Base-by-base conservation (phyloP, 768 basidiomycete species). In the Macrolepiota albuminosa region DNA sequence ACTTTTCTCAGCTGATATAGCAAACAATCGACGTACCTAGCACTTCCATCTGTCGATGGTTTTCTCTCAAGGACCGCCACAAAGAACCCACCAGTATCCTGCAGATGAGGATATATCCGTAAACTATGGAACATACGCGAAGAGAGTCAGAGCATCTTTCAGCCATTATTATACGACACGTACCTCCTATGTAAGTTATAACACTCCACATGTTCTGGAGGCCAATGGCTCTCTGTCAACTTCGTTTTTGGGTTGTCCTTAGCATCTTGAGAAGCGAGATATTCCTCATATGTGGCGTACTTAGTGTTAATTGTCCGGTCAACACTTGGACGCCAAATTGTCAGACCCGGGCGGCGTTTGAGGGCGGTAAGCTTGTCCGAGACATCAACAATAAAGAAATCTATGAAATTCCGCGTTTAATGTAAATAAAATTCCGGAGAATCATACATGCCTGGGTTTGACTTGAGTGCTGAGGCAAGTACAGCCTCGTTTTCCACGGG, bases 401-500 rank as follows among this genome's bases (percentile, higher is more conserved):
- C 89, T 89, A 46, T 21, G 5, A 3, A 14, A 40, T 24, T 46
- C 26, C 14, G 21, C 14, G 34, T 42, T 36, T n/a, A 26, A 58
- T 52, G 37, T 11, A 45, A 52, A 21, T 34, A 16, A 42, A 37
- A 36, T 24, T 13, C 14, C 11, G 36, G 1, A 54, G 36, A 31
- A 18, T 14, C 29, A 14, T 10, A 6, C 78, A 40, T 45, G 89
- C 94, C 91, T 26, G 85, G 81, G 61, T 88, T 84, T 1, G 78
- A 72, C 60, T 83, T 84, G 40, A 98, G 78, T 0, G 92, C 94
- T 47, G 90, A 87, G 1, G 92, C 89, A 37, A 98, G 78, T 61
- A 98, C 96, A 8, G 97, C 93, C 71, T 99, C 97, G 70, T 99
- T 98, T 74, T 99, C 97, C 13, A 94, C 82, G 1, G 97, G 97